Conservation (phyloP, 2,329 filamentous ascomycete genomes). For the Sordariomycetes sp. region DNA sequence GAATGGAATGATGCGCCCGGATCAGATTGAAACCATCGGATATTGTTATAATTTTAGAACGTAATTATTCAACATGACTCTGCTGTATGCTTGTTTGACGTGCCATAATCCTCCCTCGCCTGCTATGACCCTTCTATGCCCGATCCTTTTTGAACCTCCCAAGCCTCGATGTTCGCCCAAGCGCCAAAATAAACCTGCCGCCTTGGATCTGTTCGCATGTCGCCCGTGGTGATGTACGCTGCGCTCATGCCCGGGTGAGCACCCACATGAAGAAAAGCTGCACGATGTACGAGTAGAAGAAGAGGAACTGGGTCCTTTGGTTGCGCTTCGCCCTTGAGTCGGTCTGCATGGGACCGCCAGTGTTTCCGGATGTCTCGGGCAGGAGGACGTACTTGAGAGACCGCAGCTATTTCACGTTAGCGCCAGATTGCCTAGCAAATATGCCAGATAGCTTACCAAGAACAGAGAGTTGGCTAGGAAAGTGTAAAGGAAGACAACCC, state of each 20-base stretch:
- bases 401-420: conserved; percentile 54
- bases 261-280: conserved; percentile 94
- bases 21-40: too few species aligned
- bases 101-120: too few species aligned
- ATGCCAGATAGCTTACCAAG: conserved; percentile 49
- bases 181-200: too few species aligned
- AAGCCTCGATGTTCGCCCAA: too few species aligned
- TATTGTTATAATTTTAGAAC: too few species aligned
- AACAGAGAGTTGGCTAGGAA: conserved; percentile 95
- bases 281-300: conserved; percentile 88
- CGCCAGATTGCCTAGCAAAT: background rate
- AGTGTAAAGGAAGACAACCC: conserved; percentile 83
- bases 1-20: too few species aligned
- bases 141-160: too few species aligned
- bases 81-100: too few species aligned
- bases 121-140: too few species aligned
- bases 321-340: conserved; percentile 80
- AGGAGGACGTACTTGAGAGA: conserved; percentile 93
- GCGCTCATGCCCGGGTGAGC: conserved; percentile 35
- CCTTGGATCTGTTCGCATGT: too few species aligned
- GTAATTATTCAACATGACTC: too few species aligned
- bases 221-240: too few species aligned
- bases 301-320: conserved; percentile 83
- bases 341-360: conserved; percentile 54
- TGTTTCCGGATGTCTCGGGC: conserved; percentile 66